Evolutionary conservation across 176 grass and related monocot genomes (phyloP), one percentile per base, ranked within the genome.

Genomic region (Avena insularis): DNA sequence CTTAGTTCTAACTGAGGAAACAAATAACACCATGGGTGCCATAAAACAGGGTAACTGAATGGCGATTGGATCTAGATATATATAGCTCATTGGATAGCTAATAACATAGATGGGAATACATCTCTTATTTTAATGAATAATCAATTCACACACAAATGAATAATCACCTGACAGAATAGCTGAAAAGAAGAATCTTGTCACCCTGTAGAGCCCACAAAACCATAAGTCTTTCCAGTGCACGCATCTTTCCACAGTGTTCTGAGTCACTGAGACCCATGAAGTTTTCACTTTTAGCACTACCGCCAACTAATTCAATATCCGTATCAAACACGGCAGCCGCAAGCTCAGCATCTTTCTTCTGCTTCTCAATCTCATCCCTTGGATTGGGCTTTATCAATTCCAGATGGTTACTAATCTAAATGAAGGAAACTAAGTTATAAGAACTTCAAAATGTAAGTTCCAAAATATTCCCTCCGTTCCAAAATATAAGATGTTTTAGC

Each of bases 211-310:
- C 90, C 96, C 96, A 98, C 54, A 92, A 19, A 73, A 89, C 86
- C 58, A 98, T 75, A 70, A 98, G 82, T 81, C 91, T 94, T 74
- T 98, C 93, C 74, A 98, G 82, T 57, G 96, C 88, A 67, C 85
- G 84, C 96, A 98, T 95, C 88, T 98, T 98, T 54, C 96, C 96
- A 91, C 93, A 98, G 85, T 98, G 92, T 82, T 95, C 91, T 77
- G 94, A 68, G 59, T 95, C 96, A 85, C 96, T 95, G 78, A 98
- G 96, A 56, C 96, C 85, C 86, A 98, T 98, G 85, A 98, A 98
- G 65, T 86, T 95, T 87, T 95, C 96, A 65, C 75, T 95, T 90
- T 95, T 93, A 63, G 90, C 82, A 25, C 86, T 88, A 47, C 96
- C 96, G 33, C 90, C 93, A 54, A 94, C 90, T 75, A 98, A 89